phyloP scores from a whole-genome alignment of 2,329 filamentous ascomycete species.

The Aspergillus flavus region DNA sequence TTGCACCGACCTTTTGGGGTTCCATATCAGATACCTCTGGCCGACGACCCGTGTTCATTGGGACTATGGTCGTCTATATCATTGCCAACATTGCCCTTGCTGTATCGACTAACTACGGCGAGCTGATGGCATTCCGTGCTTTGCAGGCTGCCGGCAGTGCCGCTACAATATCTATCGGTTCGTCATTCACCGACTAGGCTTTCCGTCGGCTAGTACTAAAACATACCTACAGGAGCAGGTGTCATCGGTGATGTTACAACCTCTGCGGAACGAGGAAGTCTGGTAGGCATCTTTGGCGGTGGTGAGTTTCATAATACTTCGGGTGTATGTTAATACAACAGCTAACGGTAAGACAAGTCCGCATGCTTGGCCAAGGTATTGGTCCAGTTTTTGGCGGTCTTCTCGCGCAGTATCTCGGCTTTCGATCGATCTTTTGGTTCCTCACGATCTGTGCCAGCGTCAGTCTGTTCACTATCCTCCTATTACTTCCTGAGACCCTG shows the following conservation, averaged over 20 bases:
- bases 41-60: slow-evolving; percentile 48
- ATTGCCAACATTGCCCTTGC: slow-evolving; percentile 51
- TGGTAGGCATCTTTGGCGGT: slow-evolving; percentile 30
- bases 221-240: slow-evolving; percentile 20
- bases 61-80: slow-evolving; percentile 52
- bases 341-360: background rate
- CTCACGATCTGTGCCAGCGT: background rate
- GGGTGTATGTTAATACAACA: rapidly evolving
- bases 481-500: background rate
- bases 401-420: background rate
- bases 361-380: background rate
- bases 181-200: slow-evolving; percentile 4
- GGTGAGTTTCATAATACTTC: background rate
- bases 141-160: slow-evolving; percentile 12
- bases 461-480: background rate
- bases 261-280: slow-evolving; percentile 42
- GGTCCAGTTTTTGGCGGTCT: background rate
- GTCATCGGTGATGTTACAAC: slow-evolving; percentile 47
- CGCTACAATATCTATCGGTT: slow-evolving; percentile 24
- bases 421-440: background rate
- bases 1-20: slow-evolving; percentile 54
- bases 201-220: background rate
- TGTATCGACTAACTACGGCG: slow-evolving; percentile 11
- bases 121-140: slow-evolving; percentile 10
- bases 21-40: slow-evolving; percentile 53